Evolutionary conservation across 2,329 filamentous ascomycete genomes (phyloP), one percentile per base, ranked within the genome.

Genomic region (Helicocarpus griseus): DNA sequence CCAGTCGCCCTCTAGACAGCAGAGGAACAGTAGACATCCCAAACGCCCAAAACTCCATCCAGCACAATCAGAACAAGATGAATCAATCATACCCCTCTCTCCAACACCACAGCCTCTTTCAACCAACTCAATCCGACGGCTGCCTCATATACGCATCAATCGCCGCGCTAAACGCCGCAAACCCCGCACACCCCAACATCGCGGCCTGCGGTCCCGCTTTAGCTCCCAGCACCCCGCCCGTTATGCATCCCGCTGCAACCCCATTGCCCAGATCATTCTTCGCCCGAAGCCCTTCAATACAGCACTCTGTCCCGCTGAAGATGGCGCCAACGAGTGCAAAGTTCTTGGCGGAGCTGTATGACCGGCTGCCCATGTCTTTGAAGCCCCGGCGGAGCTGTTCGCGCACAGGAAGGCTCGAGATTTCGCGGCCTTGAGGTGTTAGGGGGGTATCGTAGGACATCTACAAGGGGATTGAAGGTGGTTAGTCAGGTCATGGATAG

Each of bases 371-470:
- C 90, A 98, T 97, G 69, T 98, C 93, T 69, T 87, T 89, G 75
- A 98, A 89, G 49, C 93, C 93, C 63, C 80, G 73, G 56, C 81
- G 82, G 50, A 98, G 78, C 71, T 97, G 93, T 68, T 95, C 82
- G 43, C 83, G 80, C 57, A 91, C 77, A 26, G 93, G 90, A 19
- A 98, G 81, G 57, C 78, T 73, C 54, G 77, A 69, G 58, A 83
- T 73, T 54, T 75, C 74, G 51, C 71, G 70, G n/a, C 75, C 70
- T 63, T 77, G 71, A 60, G 75, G 69, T 35, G 76, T 85, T 71
- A 89, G 85, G 53, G 91, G 87, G 0, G 90, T 96, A 68, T 98
- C 93, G 79, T 98, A 98, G 71, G 89, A 86, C 93, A 98, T 98
- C 89, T 95, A 56, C 48, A 49, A n/a, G n/a, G 28, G 50, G 36